These are phyloP conservation scores for Colletotrichum gloeosporioides DNA, from an alignment of 2,329 filamentous ascomycete genomes.

Conservation along the genomic window DNA sequence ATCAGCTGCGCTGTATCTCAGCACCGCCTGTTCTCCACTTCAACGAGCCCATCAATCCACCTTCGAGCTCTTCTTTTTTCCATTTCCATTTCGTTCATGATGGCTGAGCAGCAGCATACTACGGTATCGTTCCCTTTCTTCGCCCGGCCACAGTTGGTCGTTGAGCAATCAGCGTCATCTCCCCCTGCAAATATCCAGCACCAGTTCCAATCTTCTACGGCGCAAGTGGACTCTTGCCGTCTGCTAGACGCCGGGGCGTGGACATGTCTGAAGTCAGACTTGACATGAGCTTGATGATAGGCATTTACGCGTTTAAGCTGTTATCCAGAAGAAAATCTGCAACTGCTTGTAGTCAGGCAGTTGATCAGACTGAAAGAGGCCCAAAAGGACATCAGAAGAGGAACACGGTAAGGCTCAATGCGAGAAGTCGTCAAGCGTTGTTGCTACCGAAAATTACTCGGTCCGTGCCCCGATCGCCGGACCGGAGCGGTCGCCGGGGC, in stretches of 20 bases:
- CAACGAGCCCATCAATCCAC: not conserved
- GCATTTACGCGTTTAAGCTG: not conserved
- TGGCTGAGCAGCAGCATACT: not conserved
- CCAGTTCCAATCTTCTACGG: not conserved
- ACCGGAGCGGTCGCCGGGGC: too few relatives aligned
- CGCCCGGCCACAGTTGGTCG: not conserved
- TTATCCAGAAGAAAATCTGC: not conserved
- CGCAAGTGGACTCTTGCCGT: not conserved
- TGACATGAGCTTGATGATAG: not conserved
- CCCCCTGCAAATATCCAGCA: not conserved
- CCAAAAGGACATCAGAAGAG: not conserved
- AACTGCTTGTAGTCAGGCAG: not conserved
- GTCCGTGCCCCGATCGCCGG: too few relatives aligned
- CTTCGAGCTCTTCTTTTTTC: not conserved
- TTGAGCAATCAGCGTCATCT: not conserved
- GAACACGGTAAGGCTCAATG: rapidly evolving
- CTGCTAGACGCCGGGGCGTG: not conserved
- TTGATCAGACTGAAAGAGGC: not conserved
- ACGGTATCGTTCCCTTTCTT: not conserved
- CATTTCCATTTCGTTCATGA: not conserved
- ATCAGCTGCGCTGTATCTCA: not conserved
- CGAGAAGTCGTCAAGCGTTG: too few relatives aligned
- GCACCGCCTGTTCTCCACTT: not conserved
- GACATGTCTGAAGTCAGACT: not conserved
- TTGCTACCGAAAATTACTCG: too few relatives aligned